Conservation (phyloP, 169 alveolate species). For the Plasmodium berghei region DNA sequence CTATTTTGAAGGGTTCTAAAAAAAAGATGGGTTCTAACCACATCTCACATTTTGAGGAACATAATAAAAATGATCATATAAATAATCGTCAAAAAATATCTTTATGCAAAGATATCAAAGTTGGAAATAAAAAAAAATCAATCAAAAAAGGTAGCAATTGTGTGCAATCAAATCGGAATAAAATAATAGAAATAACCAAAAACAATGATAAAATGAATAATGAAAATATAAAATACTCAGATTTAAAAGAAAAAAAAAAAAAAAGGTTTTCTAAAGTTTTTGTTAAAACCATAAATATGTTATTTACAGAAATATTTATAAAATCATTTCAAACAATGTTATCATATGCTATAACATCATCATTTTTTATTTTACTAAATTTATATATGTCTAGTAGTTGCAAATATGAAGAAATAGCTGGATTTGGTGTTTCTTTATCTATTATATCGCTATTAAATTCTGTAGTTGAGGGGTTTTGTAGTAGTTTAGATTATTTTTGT, state of each 20-base stretch:
- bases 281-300: slow-evolving; percentile 6
- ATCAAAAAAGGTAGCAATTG: no score
- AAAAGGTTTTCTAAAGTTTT: neutral
- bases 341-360: slow-evolving; percentile 37
- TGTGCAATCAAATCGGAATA: no score
- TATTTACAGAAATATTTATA: slow-evolving; percentile 12
- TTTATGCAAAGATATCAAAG: no score
- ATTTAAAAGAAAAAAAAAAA: neutral
- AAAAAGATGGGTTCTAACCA: no score
- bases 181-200: neutral
- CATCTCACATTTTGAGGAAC: no score
- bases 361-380: slow-evolving; percentile 40
- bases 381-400: slow-evolving; percentile 19
- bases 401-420: slow-evolving; percentile 45
- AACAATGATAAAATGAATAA: neutral
- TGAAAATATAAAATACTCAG: neutral
- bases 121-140: no score
- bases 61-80: no score
- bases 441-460: slow-evolving; percentile 10
- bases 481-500: slow-evolving; percentile 45
- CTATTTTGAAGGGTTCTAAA: no score
- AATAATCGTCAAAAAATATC: no score
- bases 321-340: slow-evolving; percentile 45
- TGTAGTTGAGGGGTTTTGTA: slow-evolving; percentile 24
- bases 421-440: slow-evolving; percentile 31